Conservation (phyloP, 257 asterid genomes). For the Solanum bulbocastanum region DNA sequence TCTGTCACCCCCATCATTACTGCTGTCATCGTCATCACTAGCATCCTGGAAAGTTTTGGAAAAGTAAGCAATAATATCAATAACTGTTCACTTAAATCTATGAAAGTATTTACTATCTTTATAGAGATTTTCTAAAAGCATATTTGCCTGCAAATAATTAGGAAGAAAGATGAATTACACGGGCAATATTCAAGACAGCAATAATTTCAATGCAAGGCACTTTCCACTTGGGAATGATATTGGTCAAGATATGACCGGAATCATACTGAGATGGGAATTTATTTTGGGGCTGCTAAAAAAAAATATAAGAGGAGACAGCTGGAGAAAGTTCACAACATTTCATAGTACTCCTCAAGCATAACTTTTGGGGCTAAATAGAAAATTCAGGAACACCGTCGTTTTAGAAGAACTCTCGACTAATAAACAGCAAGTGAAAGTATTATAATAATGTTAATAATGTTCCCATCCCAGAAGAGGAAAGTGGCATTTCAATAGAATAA, state of each 20-base stretch:
- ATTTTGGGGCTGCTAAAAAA: neutral
- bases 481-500: neutral
- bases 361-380: neutral
- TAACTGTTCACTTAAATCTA: neutral
- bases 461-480: neutral
- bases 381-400: neutral
- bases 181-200: neutral
- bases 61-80: neutral
- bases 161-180: neutral
- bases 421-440: neutral
- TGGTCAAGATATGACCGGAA: neutral
- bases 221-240: neutral
- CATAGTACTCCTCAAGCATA: neutral
- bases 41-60: neutral
- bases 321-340: neutral
- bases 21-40: constrained; percentile 3
- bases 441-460: neutral
- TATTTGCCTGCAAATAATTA: neutral
- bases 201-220: neutral
- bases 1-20: constrained; percentile 18
- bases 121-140: neutral
- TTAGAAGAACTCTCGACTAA: neutral
- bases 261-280: neutral
- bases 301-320: neutral
- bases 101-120: neutral